These are phyloP conservation scores for Asterella californica DNA, from an alignment of 225 moss, liverwort and hornwort genomes.

Conservation along the genomic window DNA sequence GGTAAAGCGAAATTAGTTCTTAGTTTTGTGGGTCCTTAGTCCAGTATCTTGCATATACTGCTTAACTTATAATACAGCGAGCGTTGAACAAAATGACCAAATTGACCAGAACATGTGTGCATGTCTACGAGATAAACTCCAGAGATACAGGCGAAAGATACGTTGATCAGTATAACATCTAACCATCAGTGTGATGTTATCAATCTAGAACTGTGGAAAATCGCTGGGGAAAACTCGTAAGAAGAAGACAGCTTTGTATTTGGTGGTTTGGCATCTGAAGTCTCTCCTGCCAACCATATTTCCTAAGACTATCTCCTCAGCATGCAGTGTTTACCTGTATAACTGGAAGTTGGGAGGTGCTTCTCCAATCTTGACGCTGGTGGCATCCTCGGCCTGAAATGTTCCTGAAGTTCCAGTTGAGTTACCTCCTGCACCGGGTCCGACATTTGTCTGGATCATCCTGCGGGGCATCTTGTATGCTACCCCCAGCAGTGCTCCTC, in stretches of 20 bases:
- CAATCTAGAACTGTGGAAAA: not conserved
- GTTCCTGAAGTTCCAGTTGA: constrained; percentile 14
- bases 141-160: not conserved
- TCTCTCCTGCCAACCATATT: not conserved
- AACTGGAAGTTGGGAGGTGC: constrained; percentile 90
- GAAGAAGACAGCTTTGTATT: not conserved
- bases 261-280: not conserved
- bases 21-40: too few species aligned
- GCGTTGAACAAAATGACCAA: too few species aligned
- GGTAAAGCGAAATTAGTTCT: not conserved
- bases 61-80: too few species aligned
- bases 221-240: not conserved
- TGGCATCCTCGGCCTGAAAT: constrained; percentile 33
- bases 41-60: not conserved
- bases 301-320: not conserved
- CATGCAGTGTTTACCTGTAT: constrained; percentile 57
- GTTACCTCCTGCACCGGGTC: constrained; percentile 31
- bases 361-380: constrained; percentile 57
- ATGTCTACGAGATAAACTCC: not conserved
- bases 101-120: not conserved
- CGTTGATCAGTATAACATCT: not conserved
- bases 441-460: constrained; percentile 52
- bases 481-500: constrained; percentile 90
- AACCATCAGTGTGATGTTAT: not conserved
- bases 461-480: constrained; percentile 90